Percentiles rank a stretch among this genome's conserved stretches.
Evolutionary conservation across 331 rosid species (phyloP).

Genomic region (Acacia concinna): DNA sequence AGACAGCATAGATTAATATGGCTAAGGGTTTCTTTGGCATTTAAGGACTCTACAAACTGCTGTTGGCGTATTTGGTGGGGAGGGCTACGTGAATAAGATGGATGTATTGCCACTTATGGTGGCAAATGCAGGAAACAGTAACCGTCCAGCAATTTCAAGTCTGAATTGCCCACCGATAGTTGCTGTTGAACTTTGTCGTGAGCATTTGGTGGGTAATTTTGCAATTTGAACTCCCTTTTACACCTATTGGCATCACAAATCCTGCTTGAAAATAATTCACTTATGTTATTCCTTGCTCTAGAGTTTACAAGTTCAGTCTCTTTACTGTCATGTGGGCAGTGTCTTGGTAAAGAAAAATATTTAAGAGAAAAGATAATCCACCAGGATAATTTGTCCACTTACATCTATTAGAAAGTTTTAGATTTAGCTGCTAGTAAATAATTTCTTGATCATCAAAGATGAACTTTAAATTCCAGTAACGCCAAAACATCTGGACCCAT

Average conservation of each 20-base stretch:
- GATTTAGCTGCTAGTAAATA: background rate
- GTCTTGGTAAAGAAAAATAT: slow-evolving; percentile 9
- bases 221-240: background rate
- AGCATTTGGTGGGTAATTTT: slow-evolving; percentile 58
- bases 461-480: background rate
- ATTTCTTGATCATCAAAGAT: background rate
- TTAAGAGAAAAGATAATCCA: slow-evolving; percentile 5
- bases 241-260: background rate
- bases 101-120: slow-evolving; percentile 60
- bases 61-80: slow-evolving; percentile 80
- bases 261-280: background rate
- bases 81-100: slow-evolving; percentile 48
- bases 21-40: slow-evolving; percentile 29
- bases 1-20: background rate
- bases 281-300: slow-evolving; percentile 5
- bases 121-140: slow-evolving; percentile 63
- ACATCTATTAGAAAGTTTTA: background rate
- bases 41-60: slow-evolving; percentile 87
- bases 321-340: background rate
- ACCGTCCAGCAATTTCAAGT: slow-evolving; percentile 61
- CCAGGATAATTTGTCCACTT: background rate
- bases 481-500: background rate
- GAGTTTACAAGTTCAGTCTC: slow-evolving; percentile 23
- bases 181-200: slow-evolving; percentile 83
- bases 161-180: slow-evolving; percentile 70